These are phyloP conservation scores for Cryptococcus neoformans DNA, from an alignment of 1,284 basidiomycete species.

Conservation along the genomic window DNA sequence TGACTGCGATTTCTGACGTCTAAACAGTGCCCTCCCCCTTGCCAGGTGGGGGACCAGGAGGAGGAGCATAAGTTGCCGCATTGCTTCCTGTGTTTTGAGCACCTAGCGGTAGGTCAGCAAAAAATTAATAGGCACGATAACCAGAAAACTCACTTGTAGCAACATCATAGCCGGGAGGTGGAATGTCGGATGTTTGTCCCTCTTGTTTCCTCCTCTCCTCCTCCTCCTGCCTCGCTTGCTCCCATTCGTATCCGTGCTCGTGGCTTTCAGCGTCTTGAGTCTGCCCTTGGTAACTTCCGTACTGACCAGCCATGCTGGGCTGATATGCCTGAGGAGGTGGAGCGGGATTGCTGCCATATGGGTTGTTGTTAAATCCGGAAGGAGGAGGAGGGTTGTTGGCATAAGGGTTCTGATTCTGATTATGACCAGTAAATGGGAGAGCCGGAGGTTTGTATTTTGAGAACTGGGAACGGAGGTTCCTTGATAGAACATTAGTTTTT, in stretches of 20 bases:
- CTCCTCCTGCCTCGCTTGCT: constrained; percentile 41
- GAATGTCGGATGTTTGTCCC: not conserved
- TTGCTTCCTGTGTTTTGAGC: constrained; percentile 16
- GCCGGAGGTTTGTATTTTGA: constrained; percentile 33
- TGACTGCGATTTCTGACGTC: not conserved
- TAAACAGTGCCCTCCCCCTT: not conserved
- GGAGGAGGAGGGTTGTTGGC: constrained; percentile 34
- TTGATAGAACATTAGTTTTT: constrained; percentile 1
- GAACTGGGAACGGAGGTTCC: constrained; percentile 25
- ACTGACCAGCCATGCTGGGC: constrained; percentile 35
- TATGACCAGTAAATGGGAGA: constrained; percentile 21
- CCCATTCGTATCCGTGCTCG: constrained; percentile 47
- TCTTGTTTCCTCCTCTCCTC: constrained; percentile 23
- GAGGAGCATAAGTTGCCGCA: constrained; percentile 22
- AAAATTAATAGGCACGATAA: not conserved
- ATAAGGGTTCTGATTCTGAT: constrained; percentile 22
- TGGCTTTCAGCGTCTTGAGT: constrained; percentile 14
- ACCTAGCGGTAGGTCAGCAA: not conserved
- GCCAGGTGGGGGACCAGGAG: constrained; percentile 30
- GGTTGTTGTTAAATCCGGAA: constrained; percentile 11
- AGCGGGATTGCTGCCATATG: constrained; percentile 13
- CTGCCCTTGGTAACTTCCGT: constrained; percentile 12
- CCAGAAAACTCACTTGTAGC: constrained; percentile 22
- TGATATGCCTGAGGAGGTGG: constrained; percentile 39
- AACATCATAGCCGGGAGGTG: constrained; percentile 40